phyloP scores from a whole-genome alignment of 306 rosid species.

The Canavalia ensiformis region DNA sequence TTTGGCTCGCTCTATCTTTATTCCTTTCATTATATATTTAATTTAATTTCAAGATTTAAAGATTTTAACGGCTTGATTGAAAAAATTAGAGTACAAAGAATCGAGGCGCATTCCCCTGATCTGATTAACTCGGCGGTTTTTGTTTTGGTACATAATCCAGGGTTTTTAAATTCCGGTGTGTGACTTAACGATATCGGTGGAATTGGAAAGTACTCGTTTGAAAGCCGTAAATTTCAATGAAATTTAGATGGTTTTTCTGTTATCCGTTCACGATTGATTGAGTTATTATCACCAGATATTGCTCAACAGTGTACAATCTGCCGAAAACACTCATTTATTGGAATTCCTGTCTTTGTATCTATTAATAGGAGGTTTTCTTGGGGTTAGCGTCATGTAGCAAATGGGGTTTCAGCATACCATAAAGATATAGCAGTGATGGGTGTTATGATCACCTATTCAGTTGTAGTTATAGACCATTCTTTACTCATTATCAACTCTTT shows the following conservation, averaged over 20 bases:
- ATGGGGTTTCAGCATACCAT: background rate
- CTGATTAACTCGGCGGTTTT: background rate
- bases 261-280: conserved; percentile 5
- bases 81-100: background rate
- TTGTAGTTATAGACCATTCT: background rate
- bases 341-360: background rate
- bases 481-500: conserved; percentile 11
- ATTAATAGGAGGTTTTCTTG: conserved; percentile 15
- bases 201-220: background rate
- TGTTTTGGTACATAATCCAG: background rate
- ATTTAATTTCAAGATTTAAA: background rate
- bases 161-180: background rate
- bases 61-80: background rate
- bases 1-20: background rate
- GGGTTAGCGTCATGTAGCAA: background rate
- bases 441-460: conserved; percentile 11
- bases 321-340: background rate
- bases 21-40: background rate
- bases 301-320: conserved; percentile 12
- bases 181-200: background rate
- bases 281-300: background rate
- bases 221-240: background rate
- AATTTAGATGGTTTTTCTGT: background rate
- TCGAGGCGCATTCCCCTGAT: conserved; percentile 24
- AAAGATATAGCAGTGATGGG: background rate